Evolutionary conservation across 768 basidiomycete species (phyloP).

Genomic region (Suillus placidus): DNA sequence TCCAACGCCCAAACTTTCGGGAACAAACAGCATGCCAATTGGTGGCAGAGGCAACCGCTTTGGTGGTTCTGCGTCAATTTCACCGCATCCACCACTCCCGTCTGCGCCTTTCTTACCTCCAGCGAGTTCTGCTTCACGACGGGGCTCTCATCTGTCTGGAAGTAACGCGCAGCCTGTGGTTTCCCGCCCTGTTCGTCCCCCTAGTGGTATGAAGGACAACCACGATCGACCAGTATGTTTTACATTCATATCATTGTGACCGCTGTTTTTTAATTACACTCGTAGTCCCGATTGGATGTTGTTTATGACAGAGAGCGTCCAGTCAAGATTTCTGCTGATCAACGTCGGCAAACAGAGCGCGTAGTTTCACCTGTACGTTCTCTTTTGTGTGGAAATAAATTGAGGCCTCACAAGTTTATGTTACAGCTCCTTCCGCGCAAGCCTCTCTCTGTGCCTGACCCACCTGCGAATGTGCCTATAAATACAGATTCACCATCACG

Average conservation of each 20-base stretch:
- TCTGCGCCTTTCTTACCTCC: not conserved
- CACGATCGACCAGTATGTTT: slow-evolving; percentile 28
- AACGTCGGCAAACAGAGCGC: slow-evolving; percentile 17
- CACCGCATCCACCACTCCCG: slow-evolving; percentile 6
- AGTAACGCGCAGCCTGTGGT: slow-evolving; percentile 25
- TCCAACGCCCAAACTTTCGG: slow-evolving; percentile 30
- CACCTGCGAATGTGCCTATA: not conserved
- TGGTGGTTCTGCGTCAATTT: slow-evolving; percentile 13
- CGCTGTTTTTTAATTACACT: slow-evolving; percentile 13
- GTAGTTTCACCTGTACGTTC: slow-evolving; percentile 24
- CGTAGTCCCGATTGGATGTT: slow-evolving; percentile 22
- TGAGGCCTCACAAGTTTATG: too few species aligned
- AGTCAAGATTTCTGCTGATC: slow-evolving; percentile 12
- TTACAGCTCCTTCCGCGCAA: not conserved
- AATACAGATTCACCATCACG: not conserved
- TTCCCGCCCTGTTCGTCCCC: slow-evolving; percentile 19
- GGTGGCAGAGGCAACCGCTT: slow-evolving; percentile 29
- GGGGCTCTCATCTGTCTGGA: slow-evolving; percentile 14
- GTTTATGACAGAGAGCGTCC: slow-evolving; percentile 1
- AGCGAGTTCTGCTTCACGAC: not conserved
- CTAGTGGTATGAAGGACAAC: slow-evolving; percentile 14
- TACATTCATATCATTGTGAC: not conserved
- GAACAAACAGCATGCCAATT: slow-evolving; percentile 37
- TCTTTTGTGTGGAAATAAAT: not conserved
- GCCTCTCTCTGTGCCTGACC: not conserved